Conservation (phyloP, 2,329 filamentous ascomycete species). For the Emydomyces testavorans region DNA sequence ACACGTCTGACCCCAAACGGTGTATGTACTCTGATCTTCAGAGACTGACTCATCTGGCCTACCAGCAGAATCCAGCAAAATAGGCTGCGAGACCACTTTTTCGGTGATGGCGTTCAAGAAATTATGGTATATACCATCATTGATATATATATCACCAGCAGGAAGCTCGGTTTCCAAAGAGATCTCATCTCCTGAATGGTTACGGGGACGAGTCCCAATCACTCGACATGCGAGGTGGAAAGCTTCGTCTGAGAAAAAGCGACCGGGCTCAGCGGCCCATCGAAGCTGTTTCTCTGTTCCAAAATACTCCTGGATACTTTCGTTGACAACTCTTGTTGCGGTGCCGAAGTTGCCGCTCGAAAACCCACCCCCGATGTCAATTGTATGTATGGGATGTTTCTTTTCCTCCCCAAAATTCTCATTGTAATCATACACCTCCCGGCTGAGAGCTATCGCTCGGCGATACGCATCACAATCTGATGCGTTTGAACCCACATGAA, state of each 20-base stretch:
- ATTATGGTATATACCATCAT: conserved; percentile 12
- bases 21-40: background rate
- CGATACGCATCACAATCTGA: conserved; percentile 7
- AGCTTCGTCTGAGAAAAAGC: conserved; percentile 4
- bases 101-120: conserved; percentile 13
- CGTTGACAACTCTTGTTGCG: background rate
- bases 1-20: conserved; percentile 10
- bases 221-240: conserved; percentile 10
- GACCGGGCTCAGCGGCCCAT: conserved; percentile 11
- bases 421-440: conserved; percentile 8
- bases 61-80: conserved; percentile 5
- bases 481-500: conserved; percentile 21
- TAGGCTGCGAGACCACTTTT: conserved; percentile 5
- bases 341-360: conserved; percentile 19
- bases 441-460: conserved; percentile 4
- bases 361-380: conserved; percentile 25
- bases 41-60: background rate
- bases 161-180: background rate
- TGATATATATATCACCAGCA: conserved; percentile 8
- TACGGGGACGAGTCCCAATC: conserved; percentile 3
- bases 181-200: background rate
- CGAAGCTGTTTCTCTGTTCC: background rate
- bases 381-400: conserved; percentile 13
- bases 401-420: conserved; percentile 1
- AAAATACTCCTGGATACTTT: conserved; percentile 11